Evolutionary conservation across 495 filamentous ascomycete genomes (phyloP).

Genomic region (Rusavskia elegans): DNA sequence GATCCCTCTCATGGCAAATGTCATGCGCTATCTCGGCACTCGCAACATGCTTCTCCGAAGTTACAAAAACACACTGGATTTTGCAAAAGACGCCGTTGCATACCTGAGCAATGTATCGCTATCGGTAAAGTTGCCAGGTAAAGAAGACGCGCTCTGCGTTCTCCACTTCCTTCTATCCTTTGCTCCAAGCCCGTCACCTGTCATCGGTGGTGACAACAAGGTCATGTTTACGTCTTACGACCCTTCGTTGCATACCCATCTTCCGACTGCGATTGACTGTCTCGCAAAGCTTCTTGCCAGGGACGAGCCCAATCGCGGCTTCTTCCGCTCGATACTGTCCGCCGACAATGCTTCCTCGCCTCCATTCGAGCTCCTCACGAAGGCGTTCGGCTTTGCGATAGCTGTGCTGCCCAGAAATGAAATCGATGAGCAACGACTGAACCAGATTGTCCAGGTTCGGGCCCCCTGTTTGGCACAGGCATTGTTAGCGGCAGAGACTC

Average conservation of each 20-base stretch:
- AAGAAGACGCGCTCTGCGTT: conserved; percentile 75
- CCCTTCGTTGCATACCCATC: conserved; percentile 68
- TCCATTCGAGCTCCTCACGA: conserved; percentile 70
- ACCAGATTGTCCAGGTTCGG: conserved; percentile 40
- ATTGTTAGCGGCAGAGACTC: conserved; percentile 77
- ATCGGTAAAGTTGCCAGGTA: conserved; percentile 63
- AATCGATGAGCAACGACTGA: not conserved
- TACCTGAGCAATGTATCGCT: conserved; percentile 78
- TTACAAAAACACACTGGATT: conserved; percentile 69
- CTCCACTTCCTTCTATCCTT: conserved; percentile 85
- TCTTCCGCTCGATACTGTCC: conserved; percentile 65
- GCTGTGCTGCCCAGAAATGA: conserved; percentile 57
- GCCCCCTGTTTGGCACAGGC: conserved; percentile 83
- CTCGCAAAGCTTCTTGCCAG: conserved; percentile 84
- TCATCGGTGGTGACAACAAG: conserved; percentile 31
- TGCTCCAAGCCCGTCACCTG: conserved; percentile 53
- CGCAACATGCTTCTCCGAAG: conserved; percentile 72
- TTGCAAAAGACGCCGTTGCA: conserved; percentile 89
- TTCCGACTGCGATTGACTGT: conserved; percentile 75
- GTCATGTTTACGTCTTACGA: conserved; percentile 70
- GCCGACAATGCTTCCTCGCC: conserved; percentile 44
- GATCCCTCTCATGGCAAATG: conserved; percentile 61
- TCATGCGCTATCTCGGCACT: conserved; percentile 78
- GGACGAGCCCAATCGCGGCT: conserved; percentile 80
- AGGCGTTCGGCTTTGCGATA: conserved; percentile 76